A percentile compares a stretch with the other conserved stretches of the same genome.
Conservation (phyloP, 2,329 filamentous ascomycete species). For the Penicillium aurantiogriseum region DNA sequence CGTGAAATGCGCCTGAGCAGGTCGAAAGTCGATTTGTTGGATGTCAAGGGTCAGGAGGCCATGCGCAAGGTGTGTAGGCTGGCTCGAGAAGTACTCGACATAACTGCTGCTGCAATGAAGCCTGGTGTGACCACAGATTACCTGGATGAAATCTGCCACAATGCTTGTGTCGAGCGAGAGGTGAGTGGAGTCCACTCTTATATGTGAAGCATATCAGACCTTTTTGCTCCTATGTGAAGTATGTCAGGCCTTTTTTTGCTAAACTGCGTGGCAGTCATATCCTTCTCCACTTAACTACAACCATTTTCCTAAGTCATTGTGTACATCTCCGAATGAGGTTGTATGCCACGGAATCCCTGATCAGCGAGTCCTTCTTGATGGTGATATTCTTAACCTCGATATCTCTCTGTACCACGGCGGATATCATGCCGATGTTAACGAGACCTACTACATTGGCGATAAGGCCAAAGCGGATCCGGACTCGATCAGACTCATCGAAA, state of each 20-base stretch:
- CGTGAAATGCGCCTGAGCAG: slow-evolving; percentile 60
- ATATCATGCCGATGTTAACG: slow-evolving; percentile 89
- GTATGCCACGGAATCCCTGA: slow-evolving; percentile 97
- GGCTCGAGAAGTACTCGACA: slow-evolving; percentile 82
- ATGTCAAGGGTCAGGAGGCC: slow-evolving; percentile 70
- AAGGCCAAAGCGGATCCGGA: slow-evolving; percentile 76
- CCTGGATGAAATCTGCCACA: slow-evolving; percentile 85
- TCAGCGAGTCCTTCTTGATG: slow-evolving; percentile 74
- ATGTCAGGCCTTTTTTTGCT: neutral
- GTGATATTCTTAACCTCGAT: slow-evolving; percentile 92
- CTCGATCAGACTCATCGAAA: slow-evolving; percentile 78
- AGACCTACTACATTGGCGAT: slow-evolving; percentile 92
- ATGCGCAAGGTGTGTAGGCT: slow-evolving; percentile 87
- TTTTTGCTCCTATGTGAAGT: neutral
- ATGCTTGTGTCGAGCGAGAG: slow-evolving; percentile 76
- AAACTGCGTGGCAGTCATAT: slow-evolving; percentile 64
- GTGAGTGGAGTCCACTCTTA: slow-evolving; percentile 52
- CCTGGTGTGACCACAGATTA: slow-evolving; percentile 89
- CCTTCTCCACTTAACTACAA: slow-evolving; percentile 89
- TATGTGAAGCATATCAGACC: neutral
- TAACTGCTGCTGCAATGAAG: slow-evolving; percentile 72
- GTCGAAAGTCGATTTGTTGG: slow-evolving; percentile 74
- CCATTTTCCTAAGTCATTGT: slow-evolving; percentile 91
- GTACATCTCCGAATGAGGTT: slow-evolving; percentile 87
- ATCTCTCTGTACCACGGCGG: slow-evolving; percentile 86